Percentiles rank a stretch among this genome's conserved stretches.
Evolutionary conservation across 352 stramenopile genomes (phyloP).

Genomic region (Phytophthora chlamydospora): DNA sequence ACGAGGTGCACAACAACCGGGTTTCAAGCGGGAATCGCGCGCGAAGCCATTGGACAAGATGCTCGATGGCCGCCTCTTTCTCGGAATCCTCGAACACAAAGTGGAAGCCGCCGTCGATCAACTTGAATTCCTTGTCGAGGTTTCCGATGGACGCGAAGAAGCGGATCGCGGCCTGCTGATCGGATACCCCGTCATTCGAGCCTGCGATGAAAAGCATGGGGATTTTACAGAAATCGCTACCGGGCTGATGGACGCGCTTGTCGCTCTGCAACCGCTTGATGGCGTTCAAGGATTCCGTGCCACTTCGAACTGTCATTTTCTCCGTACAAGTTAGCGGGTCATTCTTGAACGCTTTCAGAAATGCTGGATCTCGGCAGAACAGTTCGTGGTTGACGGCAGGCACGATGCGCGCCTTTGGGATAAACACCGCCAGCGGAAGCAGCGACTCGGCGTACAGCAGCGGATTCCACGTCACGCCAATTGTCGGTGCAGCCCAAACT

Average conservation of each 20-base stretch:
- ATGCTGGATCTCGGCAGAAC: conserved; percentile 42
- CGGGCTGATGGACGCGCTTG: conserved; percentile 17
- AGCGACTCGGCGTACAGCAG: conserved; percentile 41
- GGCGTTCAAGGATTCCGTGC: conserved; percentile 32
- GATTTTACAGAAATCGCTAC: conserved; percentile 27
- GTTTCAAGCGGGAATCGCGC: conserved; percentile 30
- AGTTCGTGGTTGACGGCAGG: conserved; percentile 54
- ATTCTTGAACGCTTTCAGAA: conserved; percentile 56
- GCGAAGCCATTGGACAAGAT: conserved; percentile 29
- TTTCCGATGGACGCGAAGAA: conserved; percentile 51
- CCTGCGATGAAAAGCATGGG: conserved; percentile 51
- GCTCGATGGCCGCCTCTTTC: conserved; percentile 21
- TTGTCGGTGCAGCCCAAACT: conserved; percentile 53
- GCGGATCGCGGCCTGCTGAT: conserved; percentile 30
- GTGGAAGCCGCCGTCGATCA: conserved; percentile 57
- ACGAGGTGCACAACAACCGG: no score
- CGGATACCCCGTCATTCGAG: conserved; percentile 54
- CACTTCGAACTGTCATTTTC: conserved; percentile 47
- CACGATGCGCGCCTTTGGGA: conserved; percentile 49
- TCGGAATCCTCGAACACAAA: conserved; percentile 63
- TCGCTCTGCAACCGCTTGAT: conserved; percentile 39
- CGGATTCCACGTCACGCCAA: conserved; percentile 57
- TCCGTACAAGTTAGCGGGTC: conserved; percentile 58
- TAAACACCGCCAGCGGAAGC: conserved; percentile 45
- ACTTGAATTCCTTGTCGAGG: conserved; percentile 59